Base-by-base conservation (phyloP, 2,329 filamentous ascomycete species). In the Zymoseptoria crescenta region DNA sequence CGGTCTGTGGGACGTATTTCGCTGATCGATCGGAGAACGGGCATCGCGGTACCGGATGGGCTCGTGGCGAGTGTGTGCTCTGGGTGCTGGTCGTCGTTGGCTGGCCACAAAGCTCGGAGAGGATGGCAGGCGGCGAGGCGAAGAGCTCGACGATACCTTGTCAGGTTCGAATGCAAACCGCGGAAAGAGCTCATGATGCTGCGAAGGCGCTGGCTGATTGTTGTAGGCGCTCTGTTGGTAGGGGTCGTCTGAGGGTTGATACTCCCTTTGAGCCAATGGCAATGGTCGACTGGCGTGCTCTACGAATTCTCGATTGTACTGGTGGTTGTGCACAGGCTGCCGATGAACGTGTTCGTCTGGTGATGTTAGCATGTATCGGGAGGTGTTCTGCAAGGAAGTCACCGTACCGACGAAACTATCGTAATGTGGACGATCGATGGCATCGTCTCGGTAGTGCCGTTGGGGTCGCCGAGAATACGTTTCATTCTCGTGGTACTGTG, bases 91-190 rank as follows among this genome's bases (percentile, higher is more conserved):
- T 16, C 10, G 35, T 16, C 35, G 13, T 49, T 64, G 72, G 30
- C 71, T 69, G 16, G 75, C 75, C 49, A 63, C 70, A 53, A 75
- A 69, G 1, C 73, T 69, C 30, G 76, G 76, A 61, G 76, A 78
- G 2, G 76, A 78, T 13, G 72, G 65, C 1, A 73, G 59, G 24
- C 64, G 56, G 56, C 61, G 52, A 62, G 57, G 19, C 53, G 72
- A 56, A 50, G 74, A 74, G 61, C 72, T 75, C 1, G 59, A 66
- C 52, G 16, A 67, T 64, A 9, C 61, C 49, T 19, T 30, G 59
- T 16, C 53, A 8, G 64, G 29, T 29, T 65, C 64, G 56, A 72
- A 69, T 7, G 66, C 59, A 52, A 70, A 72, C 4, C 56, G 60
- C 27, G 60, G 54, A 16, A 41, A 16, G 35, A 24, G 24, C 24